phyloP scores from a whole-genome alignment of 2,329 filamentous ascomycete species.

The Ophiostoma ips region DNA sequence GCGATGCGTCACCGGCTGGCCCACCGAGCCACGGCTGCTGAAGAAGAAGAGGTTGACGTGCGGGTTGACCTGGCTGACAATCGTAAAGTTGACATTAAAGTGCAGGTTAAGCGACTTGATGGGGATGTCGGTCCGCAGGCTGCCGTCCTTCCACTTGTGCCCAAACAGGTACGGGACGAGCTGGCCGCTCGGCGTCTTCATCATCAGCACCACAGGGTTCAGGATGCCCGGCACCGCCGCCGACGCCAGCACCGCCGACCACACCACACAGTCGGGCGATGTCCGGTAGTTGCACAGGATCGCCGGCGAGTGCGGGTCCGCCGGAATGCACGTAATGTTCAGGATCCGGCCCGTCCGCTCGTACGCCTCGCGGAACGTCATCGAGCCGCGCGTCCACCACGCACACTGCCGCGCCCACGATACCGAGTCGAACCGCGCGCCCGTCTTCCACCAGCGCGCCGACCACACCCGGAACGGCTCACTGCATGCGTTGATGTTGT shows the following conservation, averaged over 20 bases:
- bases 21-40: conserved; percentile 80
- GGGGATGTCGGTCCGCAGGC: conserved; percentile 85
- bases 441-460: conserved; percentile 78
- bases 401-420: conserved; percentile 76
- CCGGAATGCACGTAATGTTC: conserved; percentile 91
- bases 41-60: conserved; percentile 99
- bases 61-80: conserved; percentile 80
- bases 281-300: conserved; percentile 95
- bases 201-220: conserved; percentile 86
- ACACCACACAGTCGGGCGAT: conserved; percentile 91
- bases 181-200: conserved; percentile 51
- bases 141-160: conserved; percentile 98
- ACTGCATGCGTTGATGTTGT: conserved; percentile 71
- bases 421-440: conserved; percentile 83
- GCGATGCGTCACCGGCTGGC: conserved; percentile 85
- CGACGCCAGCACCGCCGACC: conserved; percentile 89
- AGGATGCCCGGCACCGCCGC: conserved; percentile 92
- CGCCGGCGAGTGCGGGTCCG: conserved; percentile 81
- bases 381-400: conserved; percentile 84
- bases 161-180: conserved; percentile 89
- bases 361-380: conserved; percentile 92
- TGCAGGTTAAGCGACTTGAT: conserved; percentile 87
- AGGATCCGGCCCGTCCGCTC: conserved; percentile 85
- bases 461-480: conserved; percentile 67
- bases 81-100: conserved; percentile 97